These are phyloP conservation scores for Cadophora malorum DNA, from an alignment of 2,329 filamentous ascomycete genomes.

Conservation along the genomic window DNA sequence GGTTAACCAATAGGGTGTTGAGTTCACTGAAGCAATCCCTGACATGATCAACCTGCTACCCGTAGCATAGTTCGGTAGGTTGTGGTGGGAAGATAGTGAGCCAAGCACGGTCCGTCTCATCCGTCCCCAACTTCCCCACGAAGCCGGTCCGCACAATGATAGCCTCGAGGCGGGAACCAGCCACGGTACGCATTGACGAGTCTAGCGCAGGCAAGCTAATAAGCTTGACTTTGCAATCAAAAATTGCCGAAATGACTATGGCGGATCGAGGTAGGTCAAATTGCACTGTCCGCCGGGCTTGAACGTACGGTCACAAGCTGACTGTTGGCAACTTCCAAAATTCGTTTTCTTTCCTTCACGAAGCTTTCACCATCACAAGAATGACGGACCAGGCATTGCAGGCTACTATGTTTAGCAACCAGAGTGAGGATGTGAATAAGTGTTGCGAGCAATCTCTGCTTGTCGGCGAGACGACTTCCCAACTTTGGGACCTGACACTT, in stretches of 20 bases:
- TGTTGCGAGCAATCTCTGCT: conserved; percentile 2
- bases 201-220: not conserved
- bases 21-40: too few relatives aligned
- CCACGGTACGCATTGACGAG: not conserved
- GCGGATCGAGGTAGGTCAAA: not conserved
- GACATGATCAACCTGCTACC: not conserved
- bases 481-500: conserved; percentile 67
- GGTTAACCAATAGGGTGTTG: not conserved
- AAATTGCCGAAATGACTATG: not conserved
- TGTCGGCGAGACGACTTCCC: not conserved
- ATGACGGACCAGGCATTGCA: not conserved
- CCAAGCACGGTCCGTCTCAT: conserved; percentile 7
- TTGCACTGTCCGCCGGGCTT: not conserved
- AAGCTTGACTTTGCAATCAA: not conserved
- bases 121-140: not conserved
- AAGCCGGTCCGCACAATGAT: not conserved
- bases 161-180: not conserved
- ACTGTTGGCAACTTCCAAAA: not conserved
- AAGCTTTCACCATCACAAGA: not conserved
- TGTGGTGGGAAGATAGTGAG: too few relatives aligned
- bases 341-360: not conserved
- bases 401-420: not conserved
- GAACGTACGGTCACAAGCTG: not conserved
- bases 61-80: not conserved
- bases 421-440: not conserved